Conservation (phyloP, 2,329 filamentous ascomycete genomes). For the Apiospora malaysiana region DNA sequence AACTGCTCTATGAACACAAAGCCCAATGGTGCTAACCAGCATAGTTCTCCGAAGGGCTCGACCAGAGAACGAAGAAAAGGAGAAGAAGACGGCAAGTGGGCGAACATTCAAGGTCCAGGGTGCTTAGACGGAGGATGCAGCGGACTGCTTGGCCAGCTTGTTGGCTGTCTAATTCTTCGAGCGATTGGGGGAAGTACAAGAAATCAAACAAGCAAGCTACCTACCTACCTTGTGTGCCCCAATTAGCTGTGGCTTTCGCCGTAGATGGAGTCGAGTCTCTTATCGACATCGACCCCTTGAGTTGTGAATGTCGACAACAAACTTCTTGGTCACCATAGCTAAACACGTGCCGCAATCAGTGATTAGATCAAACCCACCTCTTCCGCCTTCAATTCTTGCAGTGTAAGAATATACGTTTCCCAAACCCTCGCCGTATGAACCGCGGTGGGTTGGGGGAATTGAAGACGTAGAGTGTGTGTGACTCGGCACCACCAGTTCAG, state of each 20-base stretch:
- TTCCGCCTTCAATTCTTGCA: neutral
- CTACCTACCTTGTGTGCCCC: neutral
- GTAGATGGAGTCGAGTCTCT: neutral
- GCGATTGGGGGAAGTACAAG: neutral
- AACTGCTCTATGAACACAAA: neutral
- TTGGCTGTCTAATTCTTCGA: neutral
- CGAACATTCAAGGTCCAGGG: conserved; percentile 72
- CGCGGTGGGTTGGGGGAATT: too few species aligned
- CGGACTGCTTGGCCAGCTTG: neutral
- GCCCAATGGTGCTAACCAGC: conserved; percentile 41
- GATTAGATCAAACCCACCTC: neutral
- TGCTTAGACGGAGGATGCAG: neutral
- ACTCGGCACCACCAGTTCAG: neutral
- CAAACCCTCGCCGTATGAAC: neutral
- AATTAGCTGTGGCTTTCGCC: neutral
- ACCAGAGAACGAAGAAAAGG: conserved; percentile 95
- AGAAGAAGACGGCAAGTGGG: conserved; percentile 96
- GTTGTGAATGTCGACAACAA: neutral
- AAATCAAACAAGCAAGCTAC: conserved; percentile 9
- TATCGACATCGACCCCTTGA: neutral
- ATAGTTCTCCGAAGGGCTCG: conserved; percentile 92
- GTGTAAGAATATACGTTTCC: neutral
- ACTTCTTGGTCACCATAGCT: neutral
- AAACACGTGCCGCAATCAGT: neutral
- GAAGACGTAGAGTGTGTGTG: too few species aligned